Conservation (phyloP, 148 eudicot genomes). For the Simmondsia chinensis region DNA sequence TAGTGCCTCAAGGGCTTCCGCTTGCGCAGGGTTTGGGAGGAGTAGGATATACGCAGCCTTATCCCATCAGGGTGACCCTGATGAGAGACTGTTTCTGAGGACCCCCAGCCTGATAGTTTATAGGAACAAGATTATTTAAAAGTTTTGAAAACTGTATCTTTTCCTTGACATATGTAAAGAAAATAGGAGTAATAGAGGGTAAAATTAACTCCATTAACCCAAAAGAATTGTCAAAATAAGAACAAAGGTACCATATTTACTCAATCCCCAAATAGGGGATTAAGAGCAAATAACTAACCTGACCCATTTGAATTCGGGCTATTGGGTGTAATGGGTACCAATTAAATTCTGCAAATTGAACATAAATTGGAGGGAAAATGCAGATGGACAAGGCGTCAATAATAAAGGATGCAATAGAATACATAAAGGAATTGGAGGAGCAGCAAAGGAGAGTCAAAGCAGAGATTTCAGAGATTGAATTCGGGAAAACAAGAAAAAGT, state of each 20-base stretch:
- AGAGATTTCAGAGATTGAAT: constrained; percentile 51
- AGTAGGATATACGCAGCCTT: no score
- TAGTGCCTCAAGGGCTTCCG: no score
- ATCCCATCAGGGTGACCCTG: no score
- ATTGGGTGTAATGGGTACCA: background rate
- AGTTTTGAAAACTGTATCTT: no score
- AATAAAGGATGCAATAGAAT: constrained; percentile 68
- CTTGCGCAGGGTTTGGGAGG: no score
- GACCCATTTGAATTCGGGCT: background rate
- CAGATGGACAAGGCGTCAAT: constrained; percentile 95
- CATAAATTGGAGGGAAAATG: background rate
- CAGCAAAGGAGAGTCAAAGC: constrained; percentile 42
- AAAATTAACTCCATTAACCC: background rate
- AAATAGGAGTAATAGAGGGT: no score
- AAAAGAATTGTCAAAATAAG: background rate
- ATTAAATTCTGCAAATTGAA: background rate
- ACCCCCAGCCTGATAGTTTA: no score
- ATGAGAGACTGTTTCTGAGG: no score
- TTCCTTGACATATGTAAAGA: no score
- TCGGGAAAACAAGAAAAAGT: constrained; percentile 11
- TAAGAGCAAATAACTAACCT: no score
- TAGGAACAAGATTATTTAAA: no score
- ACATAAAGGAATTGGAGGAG: constrained; percentile 57
- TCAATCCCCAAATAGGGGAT: background rate
- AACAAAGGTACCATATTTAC: background rate